Evolutionary conservation across 305 asterid species (phyloP).

Genomic region (Salvia sclarea): DNA sequence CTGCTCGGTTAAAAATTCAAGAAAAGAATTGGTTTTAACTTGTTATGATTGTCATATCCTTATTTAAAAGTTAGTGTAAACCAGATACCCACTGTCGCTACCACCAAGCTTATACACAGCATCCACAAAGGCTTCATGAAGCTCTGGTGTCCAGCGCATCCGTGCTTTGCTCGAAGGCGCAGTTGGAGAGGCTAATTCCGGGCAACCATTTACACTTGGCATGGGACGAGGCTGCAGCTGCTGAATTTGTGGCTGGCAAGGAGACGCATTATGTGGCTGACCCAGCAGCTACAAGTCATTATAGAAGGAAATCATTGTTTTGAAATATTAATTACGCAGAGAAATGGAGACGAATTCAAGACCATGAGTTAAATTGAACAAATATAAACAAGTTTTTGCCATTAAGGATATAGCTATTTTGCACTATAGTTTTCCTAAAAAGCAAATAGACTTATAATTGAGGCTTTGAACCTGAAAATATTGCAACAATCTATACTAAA

Average conservation of each 20-base stretch:
- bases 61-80: constrained; percentile 1
- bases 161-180: constrained; percentile 56
- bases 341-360: constrained; percentile 11
- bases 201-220: constrained; percentile 37
- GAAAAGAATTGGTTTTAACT: constrained; percentile 5
- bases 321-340: not conserved
- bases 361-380: too few relatives aligned
- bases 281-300: constrained; percentile 45
- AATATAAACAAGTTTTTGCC: too few relatives aligned
- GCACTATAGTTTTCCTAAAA: not conserved
- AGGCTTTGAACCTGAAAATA: not conserved
- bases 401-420: not conserved
- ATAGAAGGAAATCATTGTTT: not conserved
- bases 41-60: not conserved
- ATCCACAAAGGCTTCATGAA: constrained; percentile 78
- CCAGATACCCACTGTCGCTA: constrained; percentile 60
- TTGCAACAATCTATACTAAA: constrained; percentile 7
- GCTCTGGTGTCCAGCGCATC: constrained; percentile 97
- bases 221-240: constrained; percentile 34
- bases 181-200: constrained; percentile 44
- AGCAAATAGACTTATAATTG: not conserved
- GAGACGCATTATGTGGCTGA: constrained; percentile 34
- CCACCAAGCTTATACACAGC: constrained; percentile 91
- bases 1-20: constrained; percentile 35
- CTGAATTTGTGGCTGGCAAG: constrained; percentile 39